Percentiles rank a stretch among this genome's conserved stretches.
Conservation (phyloP, 2,329 filamentous ascomycete genomes). For the Paraphoma chrysanthemicola region DNA sequence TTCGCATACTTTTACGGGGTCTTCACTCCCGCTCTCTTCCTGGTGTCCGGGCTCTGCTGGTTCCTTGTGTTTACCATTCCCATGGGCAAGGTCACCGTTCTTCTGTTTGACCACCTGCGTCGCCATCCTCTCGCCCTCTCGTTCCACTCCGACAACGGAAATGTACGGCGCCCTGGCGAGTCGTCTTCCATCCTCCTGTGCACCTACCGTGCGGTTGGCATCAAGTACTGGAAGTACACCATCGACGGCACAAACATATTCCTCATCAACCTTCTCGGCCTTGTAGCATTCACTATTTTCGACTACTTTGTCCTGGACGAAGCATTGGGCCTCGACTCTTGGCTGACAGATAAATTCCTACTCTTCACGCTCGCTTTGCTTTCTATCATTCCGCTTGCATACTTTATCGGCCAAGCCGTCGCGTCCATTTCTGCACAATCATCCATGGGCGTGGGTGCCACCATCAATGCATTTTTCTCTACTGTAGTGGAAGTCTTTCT, state of each 20-base stretch:
- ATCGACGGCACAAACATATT: constrained; percentile 99
- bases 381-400: constrained; percentile 94
- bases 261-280: constrained; percentile 92
- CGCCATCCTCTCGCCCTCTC: constrained; percentile 91
- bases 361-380: constrained; percentile 84
- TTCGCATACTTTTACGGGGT: constrained; percentile 96
- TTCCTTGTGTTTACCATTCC: constrained; percentile 97
- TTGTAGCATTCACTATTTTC: constrained; percentile 93
- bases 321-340: constrained; percentile 71
- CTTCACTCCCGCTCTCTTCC: constrained; percentile 82
- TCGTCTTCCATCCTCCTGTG: constrained; percentile 89
- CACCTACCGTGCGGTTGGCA: constrained; percentile 93
- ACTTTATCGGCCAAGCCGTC: constrained; percentile 98
- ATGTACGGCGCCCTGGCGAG: constrained; percentile 72
- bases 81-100: constrained; percentile 93
- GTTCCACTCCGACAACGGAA: constrained; percentile 85
- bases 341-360: constrained; percentile 82
- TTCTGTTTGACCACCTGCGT: constrained; percentile 89
- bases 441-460: constrained; percentile 96
- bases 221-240: constrained; percentile 99
- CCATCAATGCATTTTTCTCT: constrained; percentile 97
- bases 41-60: constrained; percentile 92
- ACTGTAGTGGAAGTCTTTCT: constrained; percentile 97
- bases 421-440: constrained; percentile 98
- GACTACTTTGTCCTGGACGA: constrained; percentile 84